A percentile compares a stretch with the other conserved stretches of the same genome.
Conservation (phyloP, 75 land plant genomes). For the Picea sitchensis region DNA sequence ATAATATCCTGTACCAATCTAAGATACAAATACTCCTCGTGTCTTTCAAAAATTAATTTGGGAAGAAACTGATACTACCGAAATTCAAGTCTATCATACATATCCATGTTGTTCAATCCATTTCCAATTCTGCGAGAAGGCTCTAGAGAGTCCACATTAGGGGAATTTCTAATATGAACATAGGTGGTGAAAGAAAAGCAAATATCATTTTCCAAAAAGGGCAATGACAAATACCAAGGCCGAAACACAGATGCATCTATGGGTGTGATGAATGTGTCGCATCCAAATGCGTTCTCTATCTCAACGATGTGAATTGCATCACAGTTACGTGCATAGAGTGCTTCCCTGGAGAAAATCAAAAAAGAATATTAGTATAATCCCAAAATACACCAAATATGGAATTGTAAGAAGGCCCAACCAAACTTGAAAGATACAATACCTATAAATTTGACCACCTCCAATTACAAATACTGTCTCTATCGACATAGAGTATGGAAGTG, state of each 20-base stretch:
- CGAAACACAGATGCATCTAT: constrained; percentile 22
- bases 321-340: constrained; percentile 68
- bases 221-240: constrained; percentile 32
- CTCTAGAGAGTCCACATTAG: background rate
- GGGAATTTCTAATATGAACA: constrained; percentile 46
- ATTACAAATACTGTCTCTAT: constrained; percentile 88
- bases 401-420: background rate
- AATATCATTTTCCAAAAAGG: constrained; percentile 64
- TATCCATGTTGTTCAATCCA: constrained; percentile 10
- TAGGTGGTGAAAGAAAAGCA: constrained; percentile 70
- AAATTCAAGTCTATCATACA: constrained; percentile 18
- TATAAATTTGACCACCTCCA: constrained; percentile 85
- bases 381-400: background rate
- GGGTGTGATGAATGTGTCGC: constrained; percentile 89
- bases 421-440: constrained; percentile 27
- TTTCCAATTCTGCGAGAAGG: constrained; percentile 9
- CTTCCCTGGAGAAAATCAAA: constrained; percentile 54
- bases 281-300: constrained; percentile 61
- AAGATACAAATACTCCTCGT: constrained; percentile 88
- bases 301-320: constrained; percentile 89
- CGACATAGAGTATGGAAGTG: constrained; percentile 53
- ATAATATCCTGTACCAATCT: constrained; percentile 79
- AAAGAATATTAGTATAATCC: background rate
- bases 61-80: constrained; percentile 53
- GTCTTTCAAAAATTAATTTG: constrained; percentile 59